Base-by-base conservation (phyloP, 1,139 yeast species). In the Petasospora rhodanensis region DNA sequence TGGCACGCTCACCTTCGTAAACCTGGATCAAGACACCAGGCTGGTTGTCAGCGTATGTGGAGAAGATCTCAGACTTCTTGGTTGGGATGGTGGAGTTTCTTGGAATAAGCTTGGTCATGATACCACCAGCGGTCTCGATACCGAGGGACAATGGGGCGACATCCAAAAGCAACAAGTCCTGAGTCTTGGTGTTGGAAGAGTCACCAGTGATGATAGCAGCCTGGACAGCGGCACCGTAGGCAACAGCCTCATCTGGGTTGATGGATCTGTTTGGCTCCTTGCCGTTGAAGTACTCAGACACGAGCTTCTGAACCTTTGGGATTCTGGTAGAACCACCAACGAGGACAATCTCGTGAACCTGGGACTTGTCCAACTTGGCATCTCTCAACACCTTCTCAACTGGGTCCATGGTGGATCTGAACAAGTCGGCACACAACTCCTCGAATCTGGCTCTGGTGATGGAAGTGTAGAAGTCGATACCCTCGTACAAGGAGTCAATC, bases 71-170 rank as follows among this genome's bases (percentile, higher is more conserved):
- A 31, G 96, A 84, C 71, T 89, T 89, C 70, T 84, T 83, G 54
- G 96, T 86, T 65, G 97, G 97, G 55, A 89, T 91, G 47, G 96
- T 85, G 37, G 96, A 82, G 73, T 89, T 89, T 75, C 97, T 85
- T 71, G 87, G 86, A 60, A 89, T 89, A 68, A 89, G 78, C 68
- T 86, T 80, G 60, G 94, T 85, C 76, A 84, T 83, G 60, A 84
- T 89, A 71, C 95, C 95, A 67, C 95, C 95, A 70, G 89, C 87
- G 56, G 95, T 84, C 71, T 84, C 95, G 59, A 84, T 84, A 76
- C 95, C 95, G 52, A 84, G 70, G 37, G 95, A 83, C 61, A 84
- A 74, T 64, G 97, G 96, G 59, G 86, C 84, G 55, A 84, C 96
- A 70, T 86, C 96, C n/a, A n/a, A n/a, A n/a, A n/a, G n/a, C 89